Base-by-base conservation (phyloP, 331 rosid genomes). In the Quercus phellos region DNA sequence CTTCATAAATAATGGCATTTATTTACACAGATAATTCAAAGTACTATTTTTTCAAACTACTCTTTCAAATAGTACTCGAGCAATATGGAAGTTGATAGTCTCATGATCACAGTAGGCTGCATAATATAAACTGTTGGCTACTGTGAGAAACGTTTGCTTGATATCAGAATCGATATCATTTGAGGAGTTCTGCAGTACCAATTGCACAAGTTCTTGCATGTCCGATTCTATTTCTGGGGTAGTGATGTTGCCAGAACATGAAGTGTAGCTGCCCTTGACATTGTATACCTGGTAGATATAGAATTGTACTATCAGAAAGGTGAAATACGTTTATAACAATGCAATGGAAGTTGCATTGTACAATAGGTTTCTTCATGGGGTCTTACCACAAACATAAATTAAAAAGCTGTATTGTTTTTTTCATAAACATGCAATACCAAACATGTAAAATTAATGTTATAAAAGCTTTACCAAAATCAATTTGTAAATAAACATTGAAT, bases 21-120 rank as follows among this genome's bases (percentile, higher is more conserved):
- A 73, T 38, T 74, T 61, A 26, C 34, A 79, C 53, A 84, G 21
- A 59, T 50, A 27, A 58, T 38, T 38, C 46, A 2, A 38, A 38
- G 46, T 38, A 38, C 12, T 8, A 9, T 8, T 8, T 38, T 38
- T 75, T 87, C 77, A 92, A 32, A 77, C 56, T 21, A 88, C 90
- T 88, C 85, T 84, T 81, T 95, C 88, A 78, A 90, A 93, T 55
- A 95, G 93, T 56, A 93, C 96, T 87, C 88, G 85, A 51, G 85
- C 85, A 35, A 93, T 84, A 82, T 93, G 98, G 77, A 76, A 75
- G 84, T 84, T 87, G 77, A 85, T 83, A 46, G 96, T 90, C 77
- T 81, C 80, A 70, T 87, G 75, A 72, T 93, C 93, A 70, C 76
- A 87, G 75, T 78, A 84, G 12, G 94, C 90, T 61, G 83, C 73